These are phyloP conservation scores for Glebionis coronaria DNA, from an alignment of 129 eudicot species.

Conservation along the genomic window DNA sequence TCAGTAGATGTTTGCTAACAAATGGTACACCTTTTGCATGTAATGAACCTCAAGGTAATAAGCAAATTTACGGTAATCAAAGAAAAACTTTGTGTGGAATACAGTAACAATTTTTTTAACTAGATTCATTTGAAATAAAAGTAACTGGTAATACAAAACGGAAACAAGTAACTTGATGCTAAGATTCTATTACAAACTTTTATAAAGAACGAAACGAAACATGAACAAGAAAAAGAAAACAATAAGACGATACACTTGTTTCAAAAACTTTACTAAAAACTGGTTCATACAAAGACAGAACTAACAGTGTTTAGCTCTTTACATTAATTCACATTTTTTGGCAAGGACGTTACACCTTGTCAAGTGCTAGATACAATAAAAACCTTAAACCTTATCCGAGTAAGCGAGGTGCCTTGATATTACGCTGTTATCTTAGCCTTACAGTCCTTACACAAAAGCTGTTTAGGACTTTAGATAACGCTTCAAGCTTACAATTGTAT, in stretches of 20 bases:
- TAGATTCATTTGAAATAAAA: conserved; percentile 3
- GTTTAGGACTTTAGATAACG: no score
- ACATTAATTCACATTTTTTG: background rate
- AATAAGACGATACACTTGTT: background rate
- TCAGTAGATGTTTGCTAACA: no score
- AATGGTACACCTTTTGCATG: no score
- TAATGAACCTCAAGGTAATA: no score
- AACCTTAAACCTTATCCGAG: no score
- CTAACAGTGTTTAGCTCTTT: background rate
- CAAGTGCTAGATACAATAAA: no score
- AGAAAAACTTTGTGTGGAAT: background rate
- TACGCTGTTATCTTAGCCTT: no score
- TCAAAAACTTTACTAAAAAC: background rate
- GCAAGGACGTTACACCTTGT: no score
- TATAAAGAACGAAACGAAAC: background rate
- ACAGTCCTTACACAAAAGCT: no score
- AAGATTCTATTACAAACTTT: background rate
- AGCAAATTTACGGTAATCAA: background rate
- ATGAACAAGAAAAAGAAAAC: background rate
- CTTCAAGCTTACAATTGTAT: no score
- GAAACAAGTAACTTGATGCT: background rate
- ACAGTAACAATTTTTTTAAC: background rate
- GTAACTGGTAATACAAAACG: background rate
- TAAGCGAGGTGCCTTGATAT: no score
- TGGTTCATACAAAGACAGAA: background rate